Evolutionary conservation across 2,329 filamentous ascomycete genomes (phyloP), one percentile per base, ranked within the genome.

Genomic region (Colletotrichum gloeosporioides): DNA sequence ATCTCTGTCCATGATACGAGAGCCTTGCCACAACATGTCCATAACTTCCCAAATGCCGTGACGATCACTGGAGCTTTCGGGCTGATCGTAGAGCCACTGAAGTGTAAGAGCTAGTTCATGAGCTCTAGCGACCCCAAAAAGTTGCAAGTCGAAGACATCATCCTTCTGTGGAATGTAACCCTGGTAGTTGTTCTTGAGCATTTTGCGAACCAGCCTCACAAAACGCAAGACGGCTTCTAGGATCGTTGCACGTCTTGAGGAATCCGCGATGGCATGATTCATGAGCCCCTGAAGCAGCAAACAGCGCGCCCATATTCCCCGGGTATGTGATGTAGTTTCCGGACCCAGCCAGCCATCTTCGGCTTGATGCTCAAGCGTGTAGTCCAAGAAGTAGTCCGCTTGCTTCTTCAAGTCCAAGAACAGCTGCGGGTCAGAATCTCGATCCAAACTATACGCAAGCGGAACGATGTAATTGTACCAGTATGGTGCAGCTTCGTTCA

Each of bases 401-500:
- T 75, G 67, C 22, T 22, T 64, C 18, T 75, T 75, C 8, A 71
- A 44, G 18, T 66, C 61, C 27, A 36, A 7, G 6, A 59, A 55
- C 10, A 67, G 62, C 25, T 65, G 22, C 8, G 49, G 34, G 79
- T 91, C 86, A 15, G 61, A 71, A 1, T 31, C 18, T 31, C 25
- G n/a, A 49, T 89, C 83, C 3, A 90, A 80, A 0, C 82, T 81
- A 78, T 89, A 92, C 1, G 91, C 90, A 67, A 92, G 82, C 2
- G 90, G 90, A 0, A 92, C 90, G 2, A 92, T 82, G 3, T 88
- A 88, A 78, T 92, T 92, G 81, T 91, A 89, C 89, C 90, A 92
- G 81, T 92, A 92, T 0, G 91, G 89, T 25, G 89, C 84, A 1
- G 86, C 89, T 82, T 92, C 91, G 78, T 91, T 88, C 9, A 92